Evolutionary conservation across 768 basidiomycete genomes (phyloP), one percentile per base, ranked within the genome.

Genomic region (Tricholoma sp.): DNA sequence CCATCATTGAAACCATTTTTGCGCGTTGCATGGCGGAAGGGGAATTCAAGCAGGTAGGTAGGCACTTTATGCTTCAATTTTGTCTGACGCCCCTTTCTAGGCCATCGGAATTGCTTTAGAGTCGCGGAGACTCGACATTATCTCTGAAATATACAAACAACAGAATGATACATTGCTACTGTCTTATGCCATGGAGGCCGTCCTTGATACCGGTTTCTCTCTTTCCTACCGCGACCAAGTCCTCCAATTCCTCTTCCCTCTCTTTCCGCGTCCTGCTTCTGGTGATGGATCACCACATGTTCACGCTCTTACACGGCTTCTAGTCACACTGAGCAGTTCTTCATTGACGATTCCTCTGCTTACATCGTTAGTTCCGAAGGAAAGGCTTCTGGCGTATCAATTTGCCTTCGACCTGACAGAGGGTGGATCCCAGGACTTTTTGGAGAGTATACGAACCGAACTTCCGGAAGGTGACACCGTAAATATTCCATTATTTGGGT

Each of bases 61-160:
- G 42, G 49, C 11, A 17, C 24, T 20, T 24, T 24, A 33, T 12
- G 57, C 52, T 57, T 57, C 65, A 57, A 59, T 52, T 34, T 15
- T 32, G 41, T n/a, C 13, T 50, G 34, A 58, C n/a, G n/a, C 4
- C 20, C 17, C 17, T 24, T 33, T 57, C 39, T 61, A 95, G 91
- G 95, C 94, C 8, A 88, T 98, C 60, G 95, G 97, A 20, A 91
- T 99, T 64, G 96, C 96, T 4, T 80, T 99, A 10, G 95, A 98
- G 66, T 87, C 95, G 28, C 88, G 79, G 59, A 86, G 95, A 44
- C 74, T 98, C 18, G 96, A 98, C 65, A 76, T 98, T 17, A 84
- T 99, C 62, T 80, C 87, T 57, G 76, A 80, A 41, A 82, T 98
- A 50, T 95, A 89, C 69, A 68, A 82, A 39, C 74, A 81, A 58